Evolutionary conservation across 192 early-diverging fungal species (phyloP).

Genomic region (Martensiomyces pterosporus): DNA sequence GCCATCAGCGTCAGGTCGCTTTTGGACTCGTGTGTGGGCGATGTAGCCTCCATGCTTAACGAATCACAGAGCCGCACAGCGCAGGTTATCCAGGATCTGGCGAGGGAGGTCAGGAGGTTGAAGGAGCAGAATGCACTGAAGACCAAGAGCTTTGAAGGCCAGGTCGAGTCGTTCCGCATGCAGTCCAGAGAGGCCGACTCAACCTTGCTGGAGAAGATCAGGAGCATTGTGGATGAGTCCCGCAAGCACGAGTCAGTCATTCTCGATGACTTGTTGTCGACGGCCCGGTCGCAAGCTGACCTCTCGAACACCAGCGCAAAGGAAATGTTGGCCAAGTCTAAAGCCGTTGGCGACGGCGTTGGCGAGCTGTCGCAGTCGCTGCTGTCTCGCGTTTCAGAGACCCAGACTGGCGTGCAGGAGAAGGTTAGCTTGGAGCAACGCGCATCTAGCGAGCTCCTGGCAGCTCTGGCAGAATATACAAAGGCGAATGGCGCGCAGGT

Average conservation of each 20-base stretch:
- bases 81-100: constrained; percentile 9
- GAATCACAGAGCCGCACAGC: constrained; percentile 1
- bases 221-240: constrained; percentile 10
- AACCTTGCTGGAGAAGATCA: constrained; percentile 9
- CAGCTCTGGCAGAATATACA: no score
- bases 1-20: not conserved
- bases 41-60: not conserved
- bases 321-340: not conserved
- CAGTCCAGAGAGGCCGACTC: constrained; percentile 19
- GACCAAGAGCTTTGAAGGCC: constrained; percentile 9
- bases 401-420: not conserved
- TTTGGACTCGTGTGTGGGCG: not conserved
- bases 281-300: not conserved
- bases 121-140: constrained; percentile 8
- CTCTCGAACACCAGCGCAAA: not conserved
- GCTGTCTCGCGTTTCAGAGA: not conserved
- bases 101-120: constrained; percentile 1
- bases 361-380: not conserved
- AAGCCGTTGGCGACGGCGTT: not conserved
- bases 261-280: not conserved
- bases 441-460: no score
- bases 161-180: constrained; percentile 17
- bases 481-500: no score
- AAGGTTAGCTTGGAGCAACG: no score
- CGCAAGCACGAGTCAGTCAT: constrained; percentile 8